Conservation (phyloP, 257 asterid species). For the Cordia subcordata region DNA sequence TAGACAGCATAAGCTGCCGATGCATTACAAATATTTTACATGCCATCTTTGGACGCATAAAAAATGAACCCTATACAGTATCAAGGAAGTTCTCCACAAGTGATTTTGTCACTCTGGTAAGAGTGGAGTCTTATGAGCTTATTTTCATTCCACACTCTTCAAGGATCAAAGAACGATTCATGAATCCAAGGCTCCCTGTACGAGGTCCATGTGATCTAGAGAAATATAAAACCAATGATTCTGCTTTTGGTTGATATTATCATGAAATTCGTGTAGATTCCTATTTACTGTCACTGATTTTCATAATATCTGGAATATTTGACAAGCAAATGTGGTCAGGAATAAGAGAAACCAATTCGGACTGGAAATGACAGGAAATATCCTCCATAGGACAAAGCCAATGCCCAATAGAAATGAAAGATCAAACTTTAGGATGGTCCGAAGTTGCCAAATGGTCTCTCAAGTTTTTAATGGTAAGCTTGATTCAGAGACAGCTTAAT, state of each 20-base stretch:
- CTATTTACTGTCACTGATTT: not conserved
- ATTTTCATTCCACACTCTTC: not conserved
- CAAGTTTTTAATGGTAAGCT: slow-evolving; percentile 38
- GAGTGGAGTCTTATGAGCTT: not conserved
- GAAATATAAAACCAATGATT: not conserved
- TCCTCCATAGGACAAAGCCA: not conserved
- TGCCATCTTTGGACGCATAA: not conserved
- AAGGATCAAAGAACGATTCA: not conserved
- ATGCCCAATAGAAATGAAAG: no score
- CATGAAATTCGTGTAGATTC: not conserved
- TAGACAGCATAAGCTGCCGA: no score
- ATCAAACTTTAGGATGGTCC: slow-evolving; percentile 26
- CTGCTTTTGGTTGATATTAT: no score
- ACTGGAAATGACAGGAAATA: not conserved
- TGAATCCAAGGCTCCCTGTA: not conserved
- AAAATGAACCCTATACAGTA: no score
- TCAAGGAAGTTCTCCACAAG: not conserved
- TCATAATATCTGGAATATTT: no score
- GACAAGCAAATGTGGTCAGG: no score
- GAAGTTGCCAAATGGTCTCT: slow-evolving; percentile 56
- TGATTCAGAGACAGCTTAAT: slow-evolving; percentile 48
- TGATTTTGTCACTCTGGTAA: not conserved
- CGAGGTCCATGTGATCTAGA: not conserved
- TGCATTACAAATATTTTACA: not conserved
- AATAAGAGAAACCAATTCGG: not conserved